Base-by-base conservation (phyloP, 345 rosid genomes). In the Eucalyptus shirleyi region DNA sequence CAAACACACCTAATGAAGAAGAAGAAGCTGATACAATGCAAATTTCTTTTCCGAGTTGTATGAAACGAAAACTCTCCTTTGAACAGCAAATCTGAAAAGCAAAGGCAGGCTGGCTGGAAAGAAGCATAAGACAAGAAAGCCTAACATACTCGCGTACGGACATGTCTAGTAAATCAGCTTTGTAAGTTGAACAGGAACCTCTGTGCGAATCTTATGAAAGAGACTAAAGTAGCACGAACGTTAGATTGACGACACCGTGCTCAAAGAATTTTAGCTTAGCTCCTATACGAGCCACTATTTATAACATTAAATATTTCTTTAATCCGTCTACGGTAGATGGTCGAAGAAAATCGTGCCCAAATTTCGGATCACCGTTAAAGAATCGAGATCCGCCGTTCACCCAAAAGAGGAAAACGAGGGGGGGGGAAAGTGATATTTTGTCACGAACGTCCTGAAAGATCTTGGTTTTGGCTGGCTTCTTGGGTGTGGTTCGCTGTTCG, bases 101-200 rank as follows among this genome's bases (percentile, higher is more conserved):
- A 65, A 65, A 65, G 6, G 72, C 19, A 16, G 9, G 37, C 77
- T 7, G 32, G 77, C 77, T 65, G 17, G 40, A 65, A 65, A 65
- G 37, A 65, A 65, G 37, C 37, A 15, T 10, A 65, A n/a, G 77
- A n/a, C 21, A n/a, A 65, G 77, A 15, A 65, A n/a, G 77, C 18
- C 37, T 0, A 8, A 65, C 18, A 1, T 15, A 7, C 77, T 4
- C 37, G 77, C 56, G 24, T 53, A 3, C 0, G 0, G 18, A 23
- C 77, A n/a, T n/a, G 77, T 65, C 77, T 15, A 15, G 37, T 4
- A 4, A n/a, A 62, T 62, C 15, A 13, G 37, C 11, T 65, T 65
- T 4, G 37, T n/a, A 4, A 9, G 47, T 45, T 45, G 47, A 45
- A 45, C 12, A 45, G 47, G 47, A 45, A 45, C 47, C 47, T 45